Evolutionary conservation across 352 stramenopile genomes (phyloP), one percentile per base, ranked within the genome.

Genomic region (Achlya hypogyna): DNA sequence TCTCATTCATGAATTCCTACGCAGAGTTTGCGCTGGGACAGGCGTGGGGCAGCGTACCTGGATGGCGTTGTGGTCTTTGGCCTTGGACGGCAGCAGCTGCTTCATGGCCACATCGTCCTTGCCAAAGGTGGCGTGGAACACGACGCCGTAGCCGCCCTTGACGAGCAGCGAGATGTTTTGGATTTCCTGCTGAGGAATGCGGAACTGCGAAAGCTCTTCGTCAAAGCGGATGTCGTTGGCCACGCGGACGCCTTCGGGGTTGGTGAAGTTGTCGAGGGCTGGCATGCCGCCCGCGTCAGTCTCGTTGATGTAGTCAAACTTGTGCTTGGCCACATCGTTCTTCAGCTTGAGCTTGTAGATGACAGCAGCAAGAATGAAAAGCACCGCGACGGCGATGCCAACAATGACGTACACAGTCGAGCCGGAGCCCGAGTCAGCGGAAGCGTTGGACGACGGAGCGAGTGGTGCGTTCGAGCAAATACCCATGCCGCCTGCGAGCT

Each of bases 81-180:
- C 72, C 51, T 82, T 83, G 22, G 79, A 76, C 0, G 76, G 73
- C 20, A 74, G 54, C 25, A 86, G 70, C 47, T 81, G 78, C 71
- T 86, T 86, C 49, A 86, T 62, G 43, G 79, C 75, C 27, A 86
- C 78, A 12, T 78, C 56, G 9, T 23, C 51, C 18, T 76, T 59
- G 0, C 71, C 64, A 42, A 79, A 65, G 1, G 58, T 72, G 23
- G 77, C 77, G 12, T 79, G 62, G 31, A 83, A 73, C 16, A 87
- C 78, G 23, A 87, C 68, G 6, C 78, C 81, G n/a, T 75, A 81
- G 32, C 76, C 81, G 20, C 81, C 81, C 34, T 84, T 82, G 0
- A 77, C 78, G 8, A 89, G 49, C 29, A 75, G 27, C 23, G 60
- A 58, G 8, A 67, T 34, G 51, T 67, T 67, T 35, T 67, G 60